Conservation (phyloP, 257 asterid genomes). For the Plantago ovata region DNA sequence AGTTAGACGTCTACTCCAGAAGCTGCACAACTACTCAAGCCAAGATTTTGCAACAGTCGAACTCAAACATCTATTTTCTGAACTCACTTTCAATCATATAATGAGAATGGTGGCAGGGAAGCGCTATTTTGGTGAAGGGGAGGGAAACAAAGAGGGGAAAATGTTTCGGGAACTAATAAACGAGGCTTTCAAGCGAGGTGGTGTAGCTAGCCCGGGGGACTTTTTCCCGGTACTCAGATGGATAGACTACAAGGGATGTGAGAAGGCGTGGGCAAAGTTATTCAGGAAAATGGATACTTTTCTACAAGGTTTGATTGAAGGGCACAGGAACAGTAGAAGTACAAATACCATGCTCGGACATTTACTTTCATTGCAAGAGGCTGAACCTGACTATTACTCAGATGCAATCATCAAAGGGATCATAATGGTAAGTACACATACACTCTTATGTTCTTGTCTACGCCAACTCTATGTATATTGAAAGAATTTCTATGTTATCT, state of each 20-base stretch:
- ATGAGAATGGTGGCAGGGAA: conserved; percentile 40
- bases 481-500: too few relatives aligned
- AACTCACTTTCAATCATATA: conserved; percentile 25
- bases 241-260: conserved; percentile 27
- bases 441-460: not conserved
- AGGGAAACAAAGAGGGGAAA: conserved; percentile 18
- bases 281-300: conserved; percentile 21
- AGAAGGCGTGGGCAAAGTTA: conserved; percentile 15
- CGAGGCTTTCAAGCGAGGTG: conserved; percentile 9
- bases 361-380: conserved; percentile 28
- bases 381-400: conserved; percentile 26
- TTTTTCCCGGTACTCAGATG: conserved; percentile 30
- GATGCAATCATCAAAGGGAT: conserved; percentile 26
- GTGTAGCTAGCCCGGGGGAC: conserved; percentile 23
- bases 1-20: conserved; percentile 10
- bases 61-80: conserved; percentile 23
- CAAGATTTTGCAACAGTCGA: conserved; percentile 20
- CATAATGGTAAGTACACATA: conserved; percentile 21
- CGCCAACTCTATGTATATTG: too few relatives aligned
- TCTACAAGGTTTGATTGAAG: conserved; percentile 28
- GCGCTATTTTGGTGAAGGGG: conserved; percentile 18
- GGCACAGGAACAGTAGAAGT: conserved; percentile 1
- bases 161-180: conserved; percentile 21
- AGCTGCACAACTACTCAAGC: conserved; percentile 1
- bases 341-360: conserved; percentile 26